Evolutionary conservation across 2,329 filamentous ascomycete genomes (phyloP), one percentile per base, ranked within the genome.

Genomic region (Phialophora verrucosa): DNA sequence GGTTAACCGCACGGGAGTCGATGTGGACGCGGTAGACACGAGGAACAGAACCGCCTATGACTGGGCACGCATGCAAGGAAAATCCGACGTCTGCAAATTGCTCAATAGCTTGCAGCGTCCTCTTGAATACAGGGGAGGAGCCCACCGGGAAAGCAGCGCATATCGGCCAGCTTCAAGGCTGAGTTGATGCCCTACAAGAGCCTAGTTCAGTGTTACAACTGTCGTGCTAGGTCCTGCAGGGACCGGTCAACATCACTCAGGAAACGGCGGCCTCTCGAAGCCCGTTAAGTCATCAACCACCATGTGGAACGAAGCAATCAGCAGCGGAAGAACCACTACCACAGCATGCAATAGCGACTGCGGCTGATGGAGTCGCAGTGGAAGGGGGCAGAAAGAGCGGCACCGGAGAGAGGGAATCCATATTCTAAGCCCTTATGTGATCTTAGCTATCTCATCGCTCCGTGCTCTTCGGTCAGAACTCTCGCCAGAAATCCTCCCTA

Each of bases 361-460:
- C 3, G 32, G 32, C 11, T 35, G 32, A 35, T n/a, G 6, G 38
- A 44, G 17, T 3, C 17, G 38, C 5, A 44, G 38, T n/a, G n/a
- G 38, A 44, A 44, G 5, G 6, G 17, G 38, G 17, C 14, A n/a
- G 17, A 44, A 44, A 20, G 38, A 42, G 38, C 38, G n/a, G 17
- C 14, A 44, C 3, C 17, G 38, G 38, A 44, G 17, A 8, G n/a
- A 7, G 8, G 38, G n/a, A n/a, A 11, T n/a, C 6, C 38, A 20
- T n/a, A 44, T 44, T 44, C 17, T 44, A 17, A 44, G 6, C 27
- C 23, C 14, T 20, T 42, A 56, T 38, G 20, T 49, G 29, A 59
- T 53, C 42, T 23, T 42, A n/a, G 6, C 12, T 7, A 64, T 64
- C 14, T 59, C 62, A 47, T 64, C 62, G 20, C 42, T 27, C 11